A percentile compares a stretch with the other conserved stretches of the same genome.
phyloP scores from a whole-genome alignment of 495 filamentous ascomycete species.

The Gamarada debralockiae region DNA sequence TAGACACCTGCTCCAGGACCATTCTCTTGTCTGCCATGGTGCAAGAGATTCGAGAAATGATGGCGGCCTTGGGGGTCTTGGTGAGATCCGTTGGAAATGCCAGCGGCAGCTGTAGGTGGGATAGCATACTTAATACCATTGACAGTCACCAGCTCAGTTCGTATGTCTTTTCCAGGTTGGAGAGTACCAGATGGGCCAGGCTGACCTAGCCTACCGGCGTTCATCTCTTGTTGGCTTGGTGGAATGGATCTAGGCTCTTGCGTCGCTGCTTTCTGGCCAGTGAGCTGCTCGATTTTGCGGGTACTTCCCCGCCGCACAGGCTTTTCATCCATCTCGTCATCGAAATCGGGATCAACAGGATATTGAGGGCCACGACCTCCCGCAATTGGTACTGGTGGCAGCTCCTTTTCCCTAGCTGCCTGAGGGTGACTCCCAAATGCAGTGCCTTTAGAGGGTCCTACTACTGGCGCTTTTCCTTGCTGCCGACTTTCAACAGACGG shows the following conservation, averaged over 20 bases:
- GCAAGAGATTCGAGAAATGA: slow-evolving; percentile 39
- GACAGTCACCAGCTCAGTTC: slow-evolving; percentile 10
- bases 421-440: slow-evolving; percentile 18
- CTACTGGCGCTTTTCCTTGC: not conserved
- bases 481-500: slow-evolving; percentile 3
- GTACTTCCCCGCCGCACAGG: slow-evolving; percentile 16
- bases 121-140: slow-evolving; percentile 19
- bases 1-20: slow-evolving; percentile 39
- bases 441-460: slow-evolving; percentile 8
- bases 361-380: not conserved
- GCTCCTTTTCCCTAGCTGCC: slow-evolving; percentile 14
- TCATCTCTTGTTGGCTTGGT: not conserved
- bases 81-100: too few relatives aligned
- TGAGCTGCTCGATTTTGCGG: slow-evolving; percentile 23
- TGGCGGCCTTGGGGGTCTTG: slow-evolving; percentile 6
- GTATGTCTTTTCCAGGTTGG: slow-evolving; percentile 8
- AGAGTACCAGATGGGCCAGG: not conserved
- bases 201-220: not conserved
- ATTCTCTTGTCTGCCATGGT: slow-evolving; percentile 36
- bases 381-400: slow-evolving; percentile 4
- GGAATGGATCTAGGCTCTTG: not conserved
- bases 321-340: slow-evolving; percentile 14
- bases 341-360: slow-evolving; percentile 1
- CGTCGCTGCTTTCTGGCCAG: slow-evolving; percentile 9
- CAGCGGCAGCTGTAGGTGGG: not conserved